Base-by-base conservation (phyloP, 768 basidiomycete species). In the Daedaleopsis sinensis region DNA sequence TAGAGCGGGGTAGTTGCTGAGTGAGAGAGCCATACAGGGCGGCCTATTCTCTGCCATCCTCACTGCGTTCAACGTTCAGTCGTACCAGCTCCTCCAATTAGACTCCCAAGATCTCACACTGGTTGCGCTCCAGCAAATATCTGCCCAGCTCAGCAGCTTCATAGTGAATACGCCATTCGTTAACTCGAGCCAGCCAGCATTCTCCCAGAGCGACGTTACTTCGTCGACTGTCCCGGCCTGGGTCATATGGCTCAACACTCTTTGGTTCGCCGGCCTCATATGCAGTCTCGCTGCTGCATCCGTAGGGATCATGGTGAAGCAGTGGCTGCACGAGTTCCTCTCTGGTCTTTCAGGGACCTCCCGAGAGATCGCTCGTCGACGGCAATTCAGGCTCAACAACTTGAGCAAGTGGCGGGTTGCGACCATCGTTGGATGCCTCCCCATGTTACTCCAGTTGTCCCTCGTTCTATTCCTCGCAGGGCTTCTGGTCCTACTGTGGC, bases 401-500 rank as follows among this genome's bases (percentile, higher is more conserved):
- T 58, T 67, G 32, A 49, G 55, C 8, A 49, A 54, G 19, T 71
- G 70, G 70, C 35, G 61, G 57, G 55, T 59, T 10, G 49, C 58
- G 4, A 44, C 32, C 16, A 49, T 63, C 49, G 49, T 63, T 12
- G 37, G 52, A 5, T 2, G 53, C 9, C 59, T 66, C 16, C 62
- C 65, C 1, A 53, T 55, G 16, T 47, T 63, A 8, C 61, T 66
- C 32, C 62, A 66, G 36, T 10, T 59, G 3, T 52, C 62, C 24
- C 46, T 66, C 15, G 49, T 58, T 6, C 62, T 66, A 18, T 66
- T 66, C 46, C 39, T 67, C 13, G 15, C 19, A 13, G 65, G 63
- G 5, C 39, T 67, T 16, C 71, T 73, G 56, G 49, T 49, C 23
- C 43, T 63, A 11, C 52, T 63, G 18, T 66, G 65, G 65, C 56